Base-by-base conservation (phyloP, 2,329 filamentous ascomycete species). In the Fusarium sp. region DNA sequence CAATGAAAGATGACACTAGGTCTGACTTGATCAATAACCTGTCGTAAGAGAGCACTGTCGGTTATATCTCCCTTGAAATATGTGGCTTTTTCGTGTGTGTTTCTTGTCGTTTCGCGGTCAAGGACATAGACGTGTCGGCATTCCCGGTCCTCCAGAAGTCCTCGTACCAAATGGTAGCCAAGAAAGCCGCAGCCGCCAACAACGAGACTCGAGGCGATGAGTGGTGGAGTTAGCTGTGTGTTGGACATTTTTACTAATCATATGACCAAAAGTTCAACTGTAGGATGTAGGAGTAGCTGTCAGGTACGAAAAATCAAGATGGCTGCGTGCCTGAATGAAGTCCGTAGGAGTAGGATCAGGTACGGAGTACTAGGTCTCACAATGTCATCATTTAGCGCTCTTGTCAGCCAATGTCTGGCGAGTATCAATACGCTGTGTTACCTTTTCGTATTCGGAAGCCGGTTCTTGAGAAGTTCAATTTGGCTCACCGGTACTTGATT, bases 181-280 rank as follows among this genome's bases (percentile, higher is more conserved):
- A 80, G 41, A 25, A 77, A 80, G 13, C 78, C 76, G 40, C 75
- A 77, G 32, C 77, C 77, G 53, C 77, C 77, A 2, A 74, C 67
- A 9, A 79, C 71, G 6, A 68, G 45, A 7, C 40, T 48, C 22
- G 13, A 22, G 3, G 27, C 23, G 17, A 66, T 19, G 2, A 49
- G 15, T 10, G 59, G 37, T 22, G 47, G n/a, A 3, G 4, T 15
- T 4, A 19, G 13, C 11, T 22, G 44, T 44, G n/a, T 32, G 5
- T 35, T 14, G 6, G 23, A 5, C 61, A 64, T 62, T n/a, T n/a
- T 30, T 4, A 15, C 6, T 3, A 15, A 15, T 33, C 4, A 14
- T 33, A 14, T 6, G 15, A 7, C 14, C 6, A 15, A 33, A 33
- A 5, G 14, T 10, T 11, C 27, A 11, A 27, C 10, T 5, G 27